Base-by-base conservation (phyloP, 2,329 filamentous ascomycete species). In the Mariannaea elegans region DNA sequence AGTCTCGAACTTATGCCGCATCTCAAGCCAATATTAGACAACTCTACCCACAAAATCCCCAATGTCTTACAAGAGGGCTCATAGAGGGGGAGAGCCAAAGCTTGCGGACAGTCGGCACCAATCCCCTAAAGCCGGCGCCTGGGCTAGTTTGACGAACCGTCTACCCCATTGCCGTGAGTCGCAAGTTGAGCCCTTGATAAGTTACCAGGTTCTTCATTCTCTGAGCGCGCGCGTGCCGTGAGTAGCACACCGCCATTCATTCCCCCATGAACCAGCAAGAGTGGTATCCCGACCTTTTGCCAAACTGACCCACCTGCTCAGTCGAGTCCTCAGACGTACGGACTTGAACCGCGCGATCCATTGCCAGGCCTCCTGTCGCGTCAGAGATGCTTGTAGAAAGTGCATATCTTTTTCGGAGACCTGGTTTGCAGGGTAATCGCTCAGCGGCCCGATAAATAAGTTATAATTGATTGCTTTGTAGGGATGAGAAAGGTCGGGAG, bases 231-330 rank as follows among this genome's bases (percentile, higher is more conserved):
- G 23, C 31, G 32, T 51, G 31, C 46, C 21, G 34, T 39, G 36
- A 51, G 16, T 42, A 10, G 49, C 49, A 52, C 55, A 58, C 55
- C 55, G 55, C 55, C 47, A 46, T 58, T 58, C 24, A 27, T 24
- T 52, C 21, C 19, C 9, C 27, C 16, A 38, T 38, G 7, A 46
- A 45, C 27, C 19, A 32, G 13, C 29, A 19, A 29, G 21, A 19
- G 14, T 52, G n/a, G 24, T 32, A 52, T 52, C 18, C 36, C 55
- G 39, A 46, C 14, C 29, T 51, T 38, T 39, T 7, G 10, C 3
- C 8, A 51, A 23, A 31, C 32, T 51, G 47, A 27, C 32, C 31
- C 54, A 51, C 47, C 23, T 19, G 14, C 39, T 57, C 47, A 31
- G 23, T 39, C 47, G 47, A 51, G 47, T 32, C 10, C 18, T 39